A percentile compares a stretch with the other conserved stretches of the same genome.
Evolutionary conservation across 768 basidiomycete genomes (phyloP).

Genomic region (Mycena chlorophos): DNA sequence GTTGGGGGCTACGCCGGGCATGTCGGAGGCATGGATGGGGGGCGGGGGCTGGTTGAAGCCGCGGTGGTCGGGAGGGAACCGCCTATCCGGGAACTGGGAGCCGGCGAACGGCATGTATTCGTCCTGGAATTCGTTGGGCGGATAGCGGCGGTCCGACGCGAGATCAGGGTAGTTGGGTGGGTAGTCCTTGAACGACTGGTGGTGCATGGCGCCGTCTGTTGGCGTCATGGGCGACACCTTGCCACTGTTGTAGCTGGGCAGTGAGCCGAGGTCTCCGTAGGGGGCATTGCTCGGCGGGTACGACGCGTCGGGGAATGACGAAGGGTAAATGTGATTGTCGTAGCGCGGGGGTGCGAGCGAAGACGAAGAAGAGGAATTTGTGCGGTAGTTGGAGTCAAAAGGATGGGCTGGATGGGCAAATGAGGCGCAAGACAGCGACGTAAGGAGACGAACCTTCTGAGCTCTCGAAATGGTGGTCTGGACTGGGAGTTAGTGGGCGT

Average conservation of each 20-base stretch:
- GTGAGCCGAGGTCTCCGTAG: slow-evolving; percentile 61
- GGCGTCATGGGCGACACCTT: slow-evolving; percentile 78
- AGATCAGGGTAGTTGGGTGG: slow-evolving; percentile 60
- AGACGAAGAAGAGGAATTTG: slow-evolving; percentile 71
- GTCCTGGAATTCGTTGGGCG: slow-evolving; percentile 56
- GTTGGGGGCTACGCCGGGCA: slow-evolving; percentile 69
- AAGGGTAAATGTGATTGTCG: slow-evolving; percentile 56
- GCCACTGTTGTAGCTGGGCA: slow-evolving; percentile 65
- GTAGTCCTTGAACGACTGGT: slow-evolving; percentile 65
- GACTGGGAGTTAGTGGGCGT: slow-evolving; percentile 33
- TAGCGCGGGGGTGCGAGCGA: slow-evolving; percentile 58
- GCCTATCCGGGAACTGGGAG: slow-evolving; percentile 61
- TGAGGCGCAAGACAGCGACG: neutral
- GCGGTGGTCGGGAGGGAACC: slow-evolving; percentile 55
- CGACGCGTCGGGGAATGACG: slow-evolving; percentile 64
- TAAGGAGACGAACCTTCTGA: slow-evolving; percentile 34
- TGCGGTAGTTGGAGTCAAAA: slow-evolving; percentile 51
- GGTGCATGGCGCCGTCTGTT: slow-evolving; percentile 64
- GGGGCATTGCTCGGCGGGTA: slow-evolving; percentile 50
- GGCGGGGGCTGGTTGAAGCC: slow-evolving; percentile 46
- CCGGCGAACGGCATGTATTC: slow-evolving; percentile 52
- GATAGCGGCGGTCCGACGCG: slow-evolving; percentile 58
- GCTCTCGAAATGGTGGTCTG: slow-evolving; percentile 49
- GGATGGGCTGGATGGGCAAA: slow-evolving; percentile 8
- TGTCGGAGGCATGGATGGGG: slow-evolving; percentile 53